A percentile compares a stretch with the other conserved stretches of the same genome.
Evolutionary conservation across 2,329 filamentous ascomycete species (phyloP).

Genomic region (Ophiostoma triangulosporum): DNA sequence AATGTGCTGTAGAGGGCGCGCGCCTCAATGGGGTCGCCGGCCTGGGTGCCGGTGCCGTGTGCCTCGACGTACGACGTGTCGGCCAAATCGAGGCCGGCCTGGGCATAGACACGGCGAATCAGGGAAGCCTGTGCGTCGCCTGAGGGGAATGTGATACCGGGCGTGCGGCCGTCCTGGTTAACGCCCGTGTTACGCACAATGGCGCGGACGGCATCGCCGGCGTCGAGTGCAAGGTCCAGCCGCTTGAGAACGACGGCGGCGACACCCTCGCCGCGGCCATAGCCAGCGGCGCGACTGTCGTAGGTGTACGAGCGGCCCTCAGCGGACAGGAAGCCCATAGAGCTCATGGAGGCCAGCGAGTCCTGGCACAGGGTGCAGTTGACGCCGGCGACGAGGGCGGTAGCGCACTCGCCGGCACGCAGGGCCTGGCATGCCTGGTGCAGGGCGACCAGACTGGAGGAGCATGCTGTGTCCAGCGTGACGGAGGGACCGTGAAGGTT

Average conservation of each 20-base stretch:
- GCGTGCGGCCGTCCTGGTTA: slow-evolving; percentile 15
- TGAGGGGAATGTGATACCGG: slow-evolving; percentile 14
- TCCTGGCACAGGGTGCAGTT: slow-evolving; percentile 16
- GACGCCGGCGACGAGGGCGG: slow-evolving; percentile 14
- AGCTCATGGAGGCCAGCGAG: slow-evolving; percentile 29
- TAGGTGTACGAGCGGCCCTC: slow-evolving; percentile 19
- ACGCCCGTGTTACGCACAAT: slow-evolving; percentile 17
- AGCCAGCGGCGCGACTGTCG: slow-evolving; percentile 31
- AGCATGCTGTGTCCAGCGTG: slow-evolving; percentile 33
- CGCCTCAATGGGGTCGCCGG: slow-evolving; percentile 23
- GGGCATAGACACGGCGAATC: slow-evolving; percentile 12
- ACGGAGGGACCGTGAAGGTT: slow-evolving; percentile 29
- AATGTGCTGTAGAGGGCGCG: slow-evolving; percentile 22
- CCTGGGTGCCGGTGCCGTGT: slow-evolving; percentile 25
- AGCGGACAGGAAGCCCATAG: slow-evolving; percentile 30
- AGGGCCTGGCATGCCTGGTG: slow-evolving; percentile 24
- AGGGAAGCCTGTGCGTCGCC: slow-evolving; percentile 17
- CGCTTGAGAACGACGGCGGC: slow-evolving; percentile 30
- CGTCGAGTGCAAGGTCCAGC: slow-evolving; percentile 22
- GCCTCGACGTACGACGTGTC: slow-evolving; percentile 25
- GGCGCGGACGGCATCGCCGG: slow-evolving; percentile 24
- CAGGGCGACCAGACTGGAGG: slow-evolving; percentile 26
- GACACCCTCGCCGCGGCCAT: slow-evolving; percentile 36
- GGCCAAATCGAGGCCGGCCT: slow-evolving; percentile 11
- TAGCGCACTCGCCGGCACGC: slow-evolving; percentile 12